These are phyloP conservation scores for Fonsecaea nubica DNA, from an alignment of 2,329 filamentous ascomycete species.

Conservation along the genomic window DNA sequence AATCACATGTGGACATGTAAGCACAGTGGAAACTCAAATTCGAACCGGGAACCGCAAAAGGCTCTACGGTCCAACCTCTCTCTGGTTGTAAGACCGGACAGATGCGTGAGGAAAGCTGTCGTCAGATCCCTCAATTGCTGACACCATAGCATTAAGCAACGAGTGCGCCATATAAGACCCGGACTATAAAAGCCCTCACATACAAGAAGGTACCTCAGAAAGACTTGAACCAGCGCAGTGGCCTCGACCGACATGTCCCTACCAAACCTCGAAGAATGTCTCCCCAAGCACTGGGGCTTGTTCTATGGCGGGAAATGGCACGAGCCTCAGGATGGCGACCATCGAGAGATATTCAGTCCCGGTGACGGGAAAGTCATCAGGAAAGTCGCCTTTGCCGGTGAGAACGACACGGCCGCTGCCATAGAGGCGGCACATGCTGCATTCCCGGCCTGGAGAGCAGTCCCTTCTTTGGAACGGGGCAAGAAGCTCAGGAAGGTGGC, in stretches of 20 bases:
- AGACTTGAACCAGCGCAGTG: neutral
- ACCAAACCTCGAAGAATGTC: conserved; percentile 21
- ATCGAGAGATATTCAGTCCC: conserved; percentile 40
- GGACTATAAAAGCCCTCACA: neutral
- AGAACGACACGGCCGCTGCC: conserved; percentile 39
- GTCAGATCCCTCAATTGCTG: neutral
- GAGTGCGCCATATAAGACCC: neutral
- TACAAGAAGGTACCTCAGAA: too few species aligned
- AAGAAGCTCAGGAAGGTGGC: conserved; percentile 41
- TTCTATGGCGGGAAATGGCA: conserved; percentile 42
- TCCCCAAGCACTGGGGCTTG: conserved; percentile 38
- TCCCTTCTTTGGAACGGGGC: conserved; percentile 40
- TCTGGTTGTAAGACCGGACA: neutral
- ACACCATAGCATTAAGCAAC: neutral
- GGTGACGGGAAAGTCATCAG: conserved; percentile 40
- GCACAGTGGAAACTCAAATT: neutral
- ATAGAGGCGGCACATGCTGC: conserved; percentile 39
- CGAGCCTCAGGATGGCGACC: conserved; percentile 31
- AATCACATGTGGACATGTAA: neutral
- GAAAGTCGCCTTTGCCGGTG: conserved; percentile 37
- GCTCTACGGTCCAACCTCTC: neutral
- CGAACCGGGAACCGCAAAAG: neutral
- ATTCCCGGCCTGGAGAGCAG: conserved; percentile 40
- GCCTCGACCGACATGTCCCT: conserved; percentile 6
- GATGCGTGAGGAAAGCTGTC: neutral